Conservation (phyloP, 495 filamentous ascomycete genomes). For the Sporormia fimetaria region DNA sequence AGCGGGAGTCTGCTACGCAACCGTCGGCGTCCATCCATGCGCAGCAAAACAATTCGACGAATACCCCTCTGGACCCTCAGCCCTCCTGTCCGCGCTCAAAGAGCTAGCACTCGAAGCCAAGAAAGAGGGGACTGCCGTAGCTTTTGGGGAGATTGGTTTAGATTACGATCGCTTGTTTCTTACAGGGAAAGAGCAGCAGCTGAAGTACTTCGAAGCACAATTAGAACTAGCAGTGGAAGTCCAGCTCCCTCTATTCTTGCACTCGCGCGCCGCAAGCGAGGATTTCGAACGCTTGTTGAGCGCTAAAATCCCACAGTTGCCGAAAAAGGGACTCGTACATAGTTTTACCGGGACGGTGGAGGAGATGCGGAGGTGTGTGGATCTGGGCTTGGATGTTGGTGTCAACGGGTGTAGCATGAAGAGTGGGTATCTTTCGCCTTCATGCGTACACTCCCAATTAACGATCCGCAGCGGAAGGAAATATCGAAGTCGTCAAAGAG, state of each 20-base stretch:
- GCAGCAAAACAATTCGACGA: constrained; percentile 56
- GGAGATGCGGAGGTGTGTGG: constrained; percentile 68
- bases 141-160: constrained; percentile 91
- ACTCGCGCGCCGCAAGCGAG: constrained; percentile 69
- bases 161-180: constrained; percentile 88
- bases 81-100: constrained; percentile 43
- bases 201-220: constrained; percentile 74
- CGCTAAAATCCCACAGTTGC: constrained; percentile 44
- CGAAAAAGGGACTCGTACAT: constrained; percentile 71
- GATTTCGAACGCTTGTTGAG: constrained; percentile 64
- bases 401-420: constrained; percentile 90
- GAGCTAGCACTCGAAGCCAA: constrained; percentile 42
- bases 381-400: constrained; percentile 68
- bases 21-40: constrained; percentile 90
- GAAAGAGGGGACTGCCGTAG: constrained; percentile 47
- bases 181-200: constrained; percentile 61
- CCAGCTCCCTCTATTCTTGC: constrained; percentile 77
- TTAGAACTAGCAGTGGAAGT: constrained; percentile 65
- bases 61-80: constrained; percentile 42
- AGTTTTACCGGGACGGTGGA: constrained; percentile 77
- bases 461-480: constrained; percentile 48
- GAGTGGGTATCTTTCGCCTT: constrained; percentile 30
- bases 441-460: not conserved
- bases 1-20: constrained; percentile 77
- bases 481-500: constrained; percentile 65